Evolutionary conservation across 441 rosid species (phyloP).

Genomic region (Omphalea diandra): DNA sequence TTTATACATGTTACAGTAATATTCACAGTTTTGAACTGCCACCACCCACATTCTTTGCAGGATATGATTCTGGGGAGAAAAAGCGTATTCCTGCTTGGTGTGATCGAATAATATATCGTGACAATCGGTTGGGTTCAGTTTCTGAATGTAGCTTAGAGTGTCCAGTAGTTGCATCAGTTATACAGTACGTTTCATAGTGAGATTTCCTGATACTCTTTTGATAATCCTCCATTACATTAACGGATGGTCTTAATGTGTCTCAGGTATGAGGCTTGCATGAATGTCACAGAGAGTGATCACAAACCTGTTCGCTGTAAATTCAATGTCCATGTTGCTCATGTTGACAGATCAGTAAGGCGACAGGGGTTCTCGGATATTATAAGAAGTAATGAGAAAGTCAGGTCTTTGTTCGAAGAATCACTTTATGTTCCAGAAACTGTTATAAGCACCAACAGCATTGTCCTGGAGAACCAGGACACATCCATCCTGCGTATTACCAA

Average conservation of each 20-base stretch:
- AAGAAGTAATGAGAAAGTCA: constrained; percentile 56
- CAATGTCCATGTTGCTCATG: constrained; percentile 73
- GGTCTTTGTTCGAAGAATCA: constrained; percentile 51
- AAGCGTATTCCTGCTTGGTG: constrained; percentile 99
- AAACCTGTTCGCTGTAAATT: constrained; percentile 96
- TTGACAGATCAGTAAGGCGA: constrained; percentile 90
- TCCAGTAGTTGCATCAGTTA: constrained; percentile 73
- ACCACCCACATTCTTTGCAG: constrained; percentile 35
- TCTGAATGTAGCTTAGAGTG: constrained; percentile 87
- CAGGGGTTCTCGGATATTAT: constrained; percentile 67
- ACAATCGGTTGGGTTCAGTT: constrained; percentile 54
- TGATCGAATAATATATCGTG: constrained; percentile 91
- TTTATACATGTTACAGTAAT: neutral
- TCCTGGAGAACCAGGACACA: constrained; percentile 87
- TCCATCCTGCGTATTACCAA: constrained; percentile 62
- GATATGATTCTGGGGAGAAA: constrained; percentile 99
- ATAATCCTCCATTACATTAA: constrained; percentile 1
- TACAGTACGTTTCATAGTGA: constrained; percentile 50
- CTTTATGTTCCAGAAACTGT: constrained; percentile 66
- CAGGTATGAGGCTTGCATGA: constrained; percentile 98
- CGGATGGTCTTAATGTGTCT: constrained; percentile 14
- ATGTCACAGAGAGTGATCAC: constrained; percentile 95
- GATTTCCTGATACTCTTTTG: constrained; percentile 15
- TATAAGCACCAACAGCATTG: constrained; percentile 55
- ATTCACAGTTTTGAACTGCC: constrained; percentile 11